Base-by-base conservation (phyloP, 2,329 filamentous ascomycete species). In the Trichoderma sp. region DNA sequence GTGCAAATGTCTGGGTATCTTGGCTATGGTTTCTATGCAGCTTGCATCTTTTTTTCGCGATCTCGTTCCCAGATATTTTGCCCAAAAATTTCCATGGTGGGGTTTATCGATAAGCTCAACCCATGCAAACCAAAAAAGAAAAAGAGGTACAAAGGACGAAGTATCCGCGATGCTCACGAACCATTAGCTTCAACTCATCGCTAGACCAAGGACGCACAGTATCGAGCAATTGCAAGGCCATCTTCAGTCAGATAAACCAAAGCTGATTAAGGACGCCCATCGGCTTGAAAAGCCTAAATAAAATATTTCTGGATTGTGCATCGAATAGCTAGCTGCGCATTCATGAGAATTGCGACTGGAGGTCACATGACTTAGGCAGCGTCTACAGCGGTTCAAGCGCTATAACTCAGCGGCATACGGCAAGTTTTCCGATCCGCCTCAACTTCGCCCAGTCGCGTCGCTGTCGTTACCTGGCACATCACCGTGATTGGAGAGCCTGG, bases 101-200 rank as follows among this genome's bases (percentile, higher is more conserved):
- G 75, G 75, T 72, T 76, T 78, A 78, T 78, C 76, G 76, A 78
- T 78, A 78, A 78, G 71, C 50, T 24, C 30, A 12, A 14, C 58
- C 48, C 68, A 60, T 67, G 34, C 30, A 41, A 15, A 55, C 70
- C 68, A 71, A 63, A 70, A 73, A 74, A 24, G 21, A 74, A 71
- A 39, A 71, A 39, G 34, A 39, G 2, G 34, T 14, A 39, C 34
- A 39, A 14, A 39, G 34, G 3, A 39, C 3, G 3, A 39, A 39
- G 34, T 39, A 39, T 12, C 34, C 34, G 14, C 34, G 34, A 39
- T 39, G 34, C 34, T 39, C 12, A 3, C 12, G 3, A 39, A 5
- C 12, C 34, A 12, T 39, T 39, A 39, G 34, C 34, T 39, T 34
- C 12, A 14, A 39, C 34, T 39, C 2, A 39, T 4, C 3, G 14